Evolutionary conservation across 2,329 filamentous ascomycete species (phyloP).

Genomic region (Laburnicola sp.): DNA sequence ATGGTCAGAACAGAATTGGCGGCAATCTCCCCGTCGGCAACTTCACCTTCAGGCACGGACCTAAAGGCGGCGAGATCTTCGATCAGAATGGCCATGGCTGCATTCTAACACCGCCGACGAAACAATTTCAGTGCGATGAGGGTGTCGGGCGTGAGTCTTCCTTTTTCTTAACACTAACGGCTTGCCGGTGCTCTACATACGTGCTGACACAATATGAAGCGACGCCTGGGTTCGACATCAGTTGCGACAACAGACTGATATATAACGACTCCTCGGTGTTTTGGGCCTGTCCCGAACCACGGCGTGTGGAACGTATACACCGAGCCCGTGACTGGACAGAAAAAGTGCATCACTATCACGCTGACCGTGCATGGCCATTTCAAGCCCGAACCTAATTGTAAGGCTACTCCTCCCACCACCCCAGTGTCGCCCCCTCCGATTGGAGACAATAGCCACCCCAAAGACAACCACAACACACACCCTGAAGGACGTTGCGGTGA

Average conservation of each 20-base stretch:
- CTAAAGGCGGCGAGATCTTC: constrained; percentile 46
- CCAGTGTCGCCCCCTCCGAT: background rate
- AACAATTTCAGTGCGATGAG: constrained; percentile 63
- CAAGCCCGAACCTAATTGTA: background rate
- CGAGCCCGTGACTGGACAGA: constrained; percentile 43
- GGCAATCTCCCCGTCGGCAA: constrained; percentile 51
- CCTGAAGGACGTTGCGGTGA: constrained; percentile 8
- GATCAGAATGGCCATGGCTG: constrained; percentile 62
- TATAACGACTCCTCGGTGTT: constrained; percentile 58
- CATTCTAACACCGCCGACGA: constrained; percentile 62
- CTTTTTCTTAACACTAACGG: background rate
- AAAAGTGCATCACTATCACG: constrained; percentile 54
- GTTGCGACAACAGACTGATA: constrained; percentile 54
- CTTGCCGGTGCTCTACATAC: background rate
- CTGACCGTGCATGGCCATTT: constrained; percentile 35
- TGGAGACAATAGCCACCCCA: background rate
- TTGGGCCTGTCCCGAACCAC: constrained; percentile 60
- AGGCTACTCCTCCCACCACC: background rate
- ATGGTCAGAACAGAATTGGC: constrained; percentile 64
- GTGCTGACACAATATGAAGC: constrained; percentile 26
- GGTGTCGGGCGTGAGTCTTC: constrained; percentile 48
- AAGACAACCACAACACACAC: background rate
- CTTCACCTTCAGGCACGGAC: constrained; percentile 56
- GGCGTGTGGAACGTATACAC: constrained; percentile 60
- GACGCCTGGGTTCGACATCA: constrained; percentile 59